phyloP scores from a whole-genome alignment of 2,329 filamentous ascomycete genomes.

The Colletotrichum scovillei region DNA sequence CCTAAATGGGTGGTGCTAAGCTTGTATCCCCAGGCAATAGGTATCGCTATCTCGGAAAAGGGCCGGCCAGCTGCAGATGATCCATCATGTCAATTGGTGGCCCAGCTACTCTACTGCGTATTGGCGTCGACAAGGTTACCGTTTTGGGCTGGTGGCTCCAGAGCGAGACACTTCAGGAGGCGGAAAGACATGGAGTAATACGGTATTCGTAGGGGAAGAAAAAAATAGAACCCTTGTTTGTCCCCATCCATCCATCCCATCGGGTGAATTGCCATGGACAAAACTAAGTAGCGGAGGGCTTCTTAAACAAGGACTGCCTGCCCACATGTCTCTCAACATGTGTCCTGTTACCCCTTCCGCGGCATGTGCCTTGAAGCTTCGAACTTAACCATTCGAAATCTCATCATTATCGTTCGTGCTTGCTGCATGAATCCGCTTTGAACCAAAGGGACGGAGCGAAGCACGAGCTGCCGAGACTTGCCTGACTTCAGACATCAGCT shows the following conservation, averaged over 20 bases:
- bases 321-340: constrained; percentile 3
- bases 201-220: no score
- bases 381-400: not conserved
- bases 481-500: constrained; percentile 10
- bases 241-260: constrained; percentile 7
- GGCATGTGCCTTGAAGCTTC: not conserved
- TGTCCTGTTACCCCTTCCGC: constrained; percentile 3
- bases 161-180: constrained; percentile 7
- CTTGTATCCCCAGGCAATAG: no score
- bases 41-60: not conserved
- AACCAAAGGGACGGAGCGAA: constrained; percentile 5
- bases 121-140: not conserved
- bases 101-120: not conserved
- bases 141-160: constrained; percentile 2
- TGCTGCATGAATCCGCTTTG: not conserved
- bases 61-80: not conserved
- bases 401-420: not conserved
- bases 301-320: not conserved
- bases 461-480: constrained; percentile 17
- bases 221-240: not conserved
- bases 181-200: not conserved
- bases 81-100: not conserved
- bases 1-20: not conserved
- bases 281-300: not conserved
- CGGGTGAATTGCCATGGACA: not conserved